Percentiles rank a stretch among this genome's conserved stretches.
These are phyloP conservation scores for Vitis riparia DNA, from an alignment of 164 flowering plant genomes.

Conservation along the genomic window DNA sequence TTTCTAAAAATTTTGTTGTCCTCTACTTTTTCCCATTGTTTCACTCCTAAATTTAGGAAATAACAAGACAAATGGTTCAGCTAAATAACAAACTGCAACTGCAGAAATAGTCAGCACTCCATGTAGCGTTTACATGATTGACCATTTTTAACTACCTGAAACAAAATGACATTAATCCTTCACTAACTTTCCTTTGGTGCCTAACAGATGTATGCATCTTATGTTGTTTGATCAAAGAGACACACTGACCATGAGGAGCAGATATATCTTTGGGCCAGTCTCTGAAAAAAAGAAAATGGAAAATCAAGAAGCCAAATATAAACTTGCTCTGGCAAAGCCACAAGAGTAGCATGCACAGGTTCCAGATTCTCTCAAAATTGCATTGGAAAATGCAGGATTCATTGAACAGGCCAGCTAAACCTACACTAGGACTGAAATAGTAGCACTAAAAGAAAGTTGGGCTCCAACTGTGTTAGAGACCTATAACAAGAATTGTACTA, in stretches of 20 bases:
- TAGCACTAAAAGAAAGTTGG: not conserved
- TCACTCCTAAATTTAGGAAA: too few species aligned
- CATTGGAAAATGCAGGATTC: not conserved
- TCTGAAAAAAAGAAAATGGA: not conserved
- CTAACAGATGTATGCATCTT: not conserved
- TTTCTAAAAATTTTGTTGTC: too few species aligned
- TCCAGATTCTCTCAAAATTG: not conserved
- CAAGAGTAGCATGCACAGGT: not conserved
- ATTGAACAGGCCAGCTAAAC: not conserved
- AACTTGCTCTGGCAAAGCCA: not conserved
- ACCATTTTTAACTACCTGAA: too few species aligned
- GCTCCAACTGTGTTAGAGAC: not conserved
- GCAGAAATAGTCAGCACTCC: not conserved
- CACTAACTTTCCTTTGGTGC: too few species aligned
- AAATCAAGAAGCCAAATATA: not conserved
- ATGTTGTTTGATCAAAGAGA: conserved; percentile 1
- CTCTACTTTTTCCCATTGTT: too few species aligned
- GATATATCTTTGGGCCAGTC: not conserved
- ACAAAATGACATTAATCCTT: too few species aligned
- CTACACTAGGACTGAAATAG: not conserved
- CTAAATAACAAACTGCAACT: not conserved
- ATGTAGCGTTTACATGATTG: not conserved
- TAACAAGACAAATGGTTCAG: not conserved
- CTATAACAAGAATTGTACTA: not conserved
- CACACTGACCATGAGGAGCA: not conserved